Evolutionary conservation across 1,284 basidiomycete species (phyloP).

Genomic region (Cutaneotrichosporon dermatis): DNA sequence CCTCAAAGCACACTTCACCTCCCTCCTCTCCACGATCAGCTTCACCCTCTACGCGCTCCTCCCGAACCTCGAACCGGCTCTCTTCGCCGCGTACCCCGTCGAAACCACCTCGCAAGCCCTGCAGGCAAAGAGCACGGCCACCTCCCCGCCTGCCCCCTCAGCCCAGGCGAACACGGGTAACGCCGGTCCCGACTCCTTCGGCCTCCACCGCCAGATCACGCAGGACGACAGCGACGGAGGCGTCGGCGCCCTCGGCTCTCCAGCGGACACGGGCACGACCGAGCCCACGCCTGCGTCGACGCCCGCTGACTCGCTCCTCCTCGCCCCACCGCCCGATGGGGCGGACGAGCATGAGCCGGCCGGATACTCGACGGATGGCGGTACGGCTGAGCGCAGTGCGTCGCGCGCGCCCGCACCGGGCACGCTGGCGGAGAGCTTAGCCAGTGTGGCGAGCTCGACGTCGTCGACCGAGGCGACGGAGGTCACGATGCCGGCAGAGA

Average conservation of each 20-base stretch:
- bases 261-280: conserved; percentile 16
- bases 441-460: conserved; percentile 5
- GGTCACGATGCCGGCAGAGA: conserved; percentile 17
- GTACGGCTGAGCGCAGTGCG: background rate
- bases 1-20: conserved; percentile 46
- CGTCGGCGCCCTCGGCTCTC: conserved; percentile 3
- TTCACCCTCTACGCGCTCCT: conserved; percentile 49
- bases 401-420: background rate
- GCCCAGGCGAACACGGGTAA: background rate
- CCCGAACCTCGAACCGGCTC: conserved; percentile 43
- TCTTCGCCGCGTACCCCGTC: conserved; percentile 39
- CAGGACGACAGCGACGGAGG: conserved; percentile 4
- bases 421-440: conserved; percentile 10
- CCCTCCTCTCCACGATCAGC: conserved; percentile 43
- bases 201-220: background rate
- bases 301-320: conserved; percentile 26
- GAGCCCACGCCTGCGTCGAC: conserved; percentile 14
- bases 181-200: background rate
- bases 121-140: conserved; percentile 10
- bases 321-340: conserved; percentile 11
- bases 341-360: background rate
- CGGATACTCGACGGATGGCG: conserved; percentile 1
- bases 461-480: conserved; percentile 1
- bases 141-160: background rate
- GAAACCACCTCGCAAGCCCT: conserved; percentile 40